Evolutionary conservation across 2,329 filamentous ascomycete species (phyloP).

Genomic region (Trichoderma sp.): DNA sequence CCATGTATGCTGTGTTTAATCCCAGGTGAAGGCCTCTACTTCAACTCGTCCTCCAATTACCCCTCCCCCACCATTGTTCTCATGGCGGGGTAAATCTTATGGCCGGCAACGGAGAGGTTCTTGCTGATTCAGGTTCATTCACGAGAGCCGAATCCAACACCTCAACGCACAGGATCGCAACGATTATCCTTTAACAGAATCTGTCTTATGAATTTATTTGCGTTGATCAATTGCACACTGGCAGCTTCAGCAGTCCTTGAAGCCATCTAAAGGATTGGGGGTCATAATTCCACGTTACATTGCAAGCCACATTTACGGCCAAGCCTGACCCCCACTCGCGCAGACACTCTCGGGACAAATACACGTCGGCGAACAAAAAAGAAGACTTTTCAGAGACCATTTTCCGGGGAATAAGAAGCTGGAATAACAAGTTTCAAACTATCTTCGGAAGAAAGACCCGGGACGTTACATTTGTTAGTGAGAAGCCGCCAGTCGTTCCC

Average conservation of each 20-base stretch:
- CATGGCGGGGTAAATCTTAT: background rate
- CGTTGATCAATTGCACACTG: background rate
- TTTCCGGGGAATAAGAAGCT: background rate
- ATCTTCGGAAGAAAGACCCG: constrained; percentile 1
- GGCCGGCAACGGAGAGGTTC: background rate
- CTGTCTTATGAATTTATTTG: background rate
- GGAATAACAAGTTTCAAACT: background rate
- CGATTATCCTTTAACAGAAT: background rate
- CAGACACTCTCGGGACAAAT: background rate
- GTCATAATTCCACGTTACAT: constrained; percentile 25
- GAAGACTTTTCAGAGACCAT: background rate
- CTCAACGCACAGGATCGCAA: background rate
- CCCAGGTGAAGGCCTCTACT: background rate
- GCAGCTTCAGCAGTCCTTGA: background rate
- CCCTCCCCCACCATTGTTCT: constrained; percentile 7
- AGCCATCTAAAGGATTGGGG: background rate
- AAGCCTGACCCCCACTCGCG: constrained; percentile 21
- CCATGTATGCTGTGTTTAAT: background rate
- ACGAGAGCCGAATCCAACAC: background rate
- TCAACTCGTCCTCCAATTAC: background rate
- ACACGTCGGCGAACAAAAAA: constrained; percentile 4
- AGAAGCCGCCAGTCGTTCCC: background rate
- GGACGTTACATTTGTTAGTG: constrained; percentile 25
- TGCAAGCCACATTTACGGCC: constrained; percentile 11
- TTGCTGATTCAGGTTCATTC: background rate